These are phyloP conservation scores for Mycosphaerella sp. DNA, from an alignment of 2,329 filamentous ascomycete species.

Conservation along the genomic window DNA sequence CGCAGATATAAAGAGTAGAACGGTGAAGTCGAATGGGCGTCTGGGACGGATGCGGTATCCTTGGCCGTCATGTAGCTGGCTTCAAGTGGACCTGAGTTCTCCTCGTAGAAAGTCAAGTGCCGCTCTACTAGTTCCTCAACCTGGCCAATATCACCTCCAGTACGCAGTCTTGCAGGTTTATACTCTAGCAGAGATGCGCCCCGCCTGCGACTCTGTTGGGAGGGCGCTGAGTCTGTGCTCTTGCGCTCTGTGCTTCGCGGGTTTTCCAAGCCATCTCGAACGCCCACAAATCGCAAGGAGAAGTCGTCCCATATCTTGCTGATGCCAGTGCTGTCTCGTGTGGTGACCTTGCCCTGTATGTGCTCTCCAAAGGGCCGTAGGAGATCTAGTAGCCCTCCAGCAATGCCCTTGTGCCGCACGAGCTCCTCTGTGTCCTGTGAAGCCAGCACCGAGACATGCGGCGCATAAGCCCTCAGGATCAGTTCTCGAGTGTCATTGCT, in stretches of 20 bases:
- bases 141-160: conserved; percentile 53
- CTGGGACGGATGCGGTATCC: conserved; percentile 13
- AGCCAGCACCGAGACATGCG: conserved; percentile 80
- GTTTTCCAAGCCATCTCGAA: conserved; percentile 50
- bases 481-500: conserved; percentile 53
- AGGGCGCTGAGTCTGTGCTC: conserved; percentile 34
- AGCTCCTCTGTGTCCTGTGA: conserved; percentile 79
- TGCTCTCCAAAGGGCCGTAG: conserved; percentile 86
- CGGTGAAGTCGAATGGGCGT: conserved; percentile 35
- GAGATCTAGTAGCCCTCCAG: conserved; percentile 73
- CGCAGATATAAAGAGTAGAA: conserved; percentile 83
- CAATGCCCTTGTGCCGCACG: conserved; percentile 75
- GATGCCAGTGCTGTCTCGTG: conserved; percentile 81
- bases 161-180: conserved; percentile 36
- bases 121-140: conserved; percentile 75
- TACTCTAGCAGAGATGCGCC: conserved; percentile 28
- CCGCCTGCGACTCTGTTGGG: conserved; percentile 1
- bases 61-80: conserved; percentile 41
- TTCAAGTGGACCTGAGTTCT: conserved; percentile 35
- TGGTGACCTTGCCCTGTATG: conserved; percentile 78
- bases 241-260: conserved; percentile 32
- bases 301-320: conserved; percentile 84
- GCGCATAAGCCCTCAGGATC: conserved; percentile 78
- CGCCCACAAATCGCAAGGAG: conserved; percentile 73
- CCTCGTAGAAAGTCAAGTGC: conserved; percentile 70